Conservation (phyloP, 176 grass and related monocot species). For the Cymbopogon citratus region DNA sequence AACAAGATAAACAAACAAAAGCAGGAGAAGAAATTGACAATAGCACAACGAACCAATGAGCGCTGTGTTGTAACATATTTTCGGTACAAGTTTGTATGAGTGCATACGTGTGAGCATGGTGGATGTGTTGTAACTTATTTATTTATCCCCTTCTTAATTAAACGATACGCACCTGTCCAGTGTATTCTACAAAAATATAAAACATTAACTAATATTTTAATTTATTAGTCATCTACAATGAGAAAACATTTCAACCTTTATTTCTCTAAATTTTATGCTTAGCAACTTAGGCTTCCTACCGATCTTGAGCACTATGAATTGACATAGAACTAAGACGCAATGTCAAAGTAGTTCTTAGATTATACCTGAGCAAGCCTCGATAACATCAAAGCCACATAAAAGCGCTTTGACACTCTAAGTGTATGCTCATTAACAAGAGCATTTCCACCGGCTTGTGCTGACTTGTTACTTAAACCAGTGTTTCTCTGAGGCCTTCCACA, state of each 20-base stretch:
- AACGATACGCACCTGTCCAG: neutral
- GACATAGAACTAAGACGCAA: neutral
- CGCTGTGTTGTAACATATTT: neutral
- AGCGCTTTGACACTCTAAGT: conserved; percentile 80
- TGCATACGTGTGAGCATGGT: neutral
- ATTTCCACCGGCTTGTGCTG: conserved; percentile 29
- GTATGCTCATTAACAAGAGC: conserved; percentile 54
- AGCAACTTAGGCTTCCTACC: neutral
- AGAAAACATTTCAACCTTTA: neutral
- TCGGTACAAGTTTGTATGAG: neutral
- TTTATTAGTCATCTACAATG: no score
- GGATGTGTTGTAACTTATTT: neutral
- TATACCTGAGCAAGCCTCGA: conserved; percentile 83
- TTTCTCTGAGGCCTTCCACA: conserved; percentile 48
- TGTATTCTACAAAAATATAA: neutral
- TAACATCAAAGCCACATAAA: conserved; percentile 94
- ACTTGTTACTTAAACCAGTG: conserved; percentile 7
- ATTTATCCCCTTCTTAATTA: neutral
- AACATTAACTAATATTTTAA: neutral
- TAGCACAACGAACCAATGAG: no score
- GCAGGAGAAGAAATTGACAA: no score
- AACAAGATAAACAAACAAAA: no score
- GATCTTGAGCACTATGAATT: neutral
- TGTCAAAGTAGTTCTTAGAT: neutral
- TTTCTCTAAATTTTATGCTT: neutral